Conservation (phyloP, 2,329 filamentous ascomycete genomes). For the Plectosphaerella sp. region DNA sequence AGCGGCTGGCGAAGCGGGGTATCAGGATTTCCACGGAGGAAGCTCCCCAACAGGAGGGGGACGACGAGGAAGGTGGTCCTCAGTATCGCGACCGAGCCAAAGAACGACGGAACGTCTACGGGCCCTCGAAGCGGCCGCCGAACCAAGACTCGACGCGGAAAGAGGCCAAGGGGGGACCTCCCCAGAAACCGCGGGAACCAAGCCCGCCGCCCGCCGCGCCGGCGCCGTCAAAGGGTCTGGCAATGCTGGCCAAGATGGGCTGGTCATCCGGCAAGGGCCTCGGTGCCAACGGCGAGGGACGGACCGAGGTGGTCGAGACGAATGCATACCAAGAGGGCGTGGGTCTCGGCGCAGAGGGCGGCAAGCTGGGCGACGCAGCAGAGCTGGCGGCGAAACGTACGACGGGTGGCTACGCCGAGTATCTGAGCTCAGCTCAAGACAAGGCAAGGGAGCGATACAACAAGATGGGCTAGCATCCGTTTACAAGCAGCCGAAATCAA, state of each 20-base stretch:
- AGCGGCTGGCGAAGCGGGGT: conserved; percentile 18
- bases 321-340: conserved; percentile 64
- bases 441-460: conserved; percentile 64
- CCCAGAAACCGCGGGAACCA: conserved; percentile 15
- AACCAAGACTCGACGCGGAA: conserved; percentile 20
- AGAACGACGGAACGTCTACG: conserved; percentile 59
- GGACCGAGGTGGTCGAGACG: conserved; percentile 59
- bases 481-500: too few species aligned
- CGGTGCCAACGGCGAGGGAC: conserved; percentile 58
- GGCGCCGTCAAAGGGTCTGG: conserved; percentile 56
- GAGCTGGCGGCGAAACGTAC: conserved; percentile 60
- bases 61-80: conserved; percentile 16
- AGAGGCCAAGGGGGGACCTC: conserved; percentile 20
- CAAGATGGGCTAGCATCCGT: conserved; percentile 31
- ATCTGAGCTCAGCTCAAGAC: conserved; percentile 61
- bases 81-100: conserved; percentile 64
- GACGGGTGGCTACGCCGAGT: conserved; percentile 54
- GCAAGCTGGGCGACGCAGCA: conserved; percentile 64
- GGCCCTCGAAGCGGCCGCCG: conserved; percentile 52
- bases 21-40: background rate
- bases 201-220: conserved; percentile 27
- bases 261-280: conserved; percentile 63
- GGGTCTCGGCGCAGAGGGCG: conserved; percentile 64
- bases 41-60: background rate
- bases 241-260: conserved; percentile 68